Conservation (phyloP, 176 grass and related monocot genomes). For the Saccharum spontaneum region DNA sequence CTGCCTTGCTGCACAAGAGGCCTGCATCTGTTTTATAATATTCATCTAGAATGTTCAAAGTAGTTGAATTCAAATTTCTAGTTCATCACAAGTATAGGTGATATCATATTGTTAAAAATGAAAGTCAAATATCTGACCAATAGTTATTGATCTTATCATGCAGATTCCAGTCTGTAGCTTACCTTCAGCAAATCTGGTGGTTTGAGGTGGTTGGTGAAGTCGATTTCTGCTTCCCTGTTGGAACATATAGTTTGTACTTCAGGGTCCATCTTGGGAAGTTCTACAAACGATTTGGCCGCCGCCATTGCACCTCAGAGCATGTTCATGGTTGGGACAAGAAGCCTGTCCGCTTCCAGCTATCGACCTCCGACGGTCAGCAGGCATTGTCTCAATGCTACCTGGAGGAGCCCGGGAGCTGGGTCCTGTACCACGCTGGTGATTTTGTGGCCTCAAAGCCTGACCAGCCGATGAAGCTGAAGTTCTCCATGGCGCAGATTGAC, state of each 20-base stretch:
- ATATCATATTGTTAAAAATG: not conserved
- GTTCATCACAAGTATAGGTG: not conserved
- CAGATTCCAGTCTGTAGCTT: constrained; percentile 83
- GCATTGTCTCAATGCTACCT: constrained; percentile 61
- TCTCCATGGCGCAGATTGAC: constrained; percentile 92
- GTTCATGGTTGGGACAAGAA: constrained; percentile 90
- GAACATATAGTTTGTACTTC: constrained; percentile 82
- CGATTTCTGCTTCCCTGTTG: constrained; percentile 79
- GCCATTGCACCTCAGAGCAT: constrained; percentile 56
- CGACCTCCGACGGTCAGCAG: constrained; percentile 70
- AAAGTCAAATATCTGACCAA: constrained; percentile 5
- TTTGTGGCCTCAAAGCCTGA: constrained; percentile 53
- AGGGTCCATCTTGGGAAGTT: constrained; percentile 77
- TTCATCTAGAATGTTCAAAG: not conserved
- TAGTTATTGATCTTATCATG: not conserved
- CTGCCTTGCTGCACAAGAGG: too few relatives aligned
- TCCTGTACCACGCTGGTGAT: constrained; percentile 76
- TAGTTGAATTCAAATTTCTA: not conserved
- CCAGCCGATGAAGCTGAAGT: constrained; percentile 70
- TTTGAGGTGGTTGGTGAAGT: constrained; percentile 89
- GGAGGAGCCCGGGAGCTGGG: constrained; percentile 68
- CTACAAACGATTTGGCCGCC: constrained; percentile 63
- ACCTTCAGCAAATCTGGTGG: constrained; percentile 98
- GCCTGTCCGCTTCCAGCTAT: constrained; percentile 78
- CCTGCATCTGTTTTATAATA: not conserved